Conservation (phyloP, 164 flowering plant species). For the Amborella trichopoda region DNA sequence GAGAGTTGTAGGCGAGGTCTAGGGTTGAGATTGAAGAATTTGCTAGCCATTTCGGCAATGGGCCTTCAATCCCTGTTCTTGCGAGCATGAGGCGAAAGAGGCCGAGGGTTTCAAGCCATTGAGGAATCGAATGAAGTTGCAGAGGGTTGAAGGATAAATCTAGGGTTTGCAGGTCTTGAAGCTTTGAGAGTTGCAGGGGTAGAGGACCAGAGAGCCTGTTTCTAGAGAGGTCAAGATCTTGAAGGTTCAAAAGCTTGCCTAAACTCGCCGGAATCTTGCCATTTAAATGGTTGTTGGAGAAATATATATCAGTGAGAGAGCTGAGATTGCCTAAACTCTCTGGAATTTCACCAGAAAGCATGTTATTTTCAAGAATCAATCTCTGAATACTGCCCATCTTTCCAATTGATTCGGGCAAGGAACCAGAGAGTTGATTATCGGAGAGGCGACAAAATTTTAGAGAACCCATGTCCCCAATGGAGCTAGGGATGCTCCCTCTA, state of each 20-base stretch:
- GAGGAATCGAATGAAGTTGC: constrained; percentile 24
- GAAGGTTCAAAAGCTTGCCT: constrained; percentile 33
- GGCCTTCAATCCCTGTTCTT: constrained; percentile 41
- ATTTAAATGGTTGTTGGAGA: constrained; percentile 36
- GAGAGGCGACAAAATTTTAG: constrained; percentile 29
- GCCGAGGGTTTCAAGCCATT: constrained; percentile 25
- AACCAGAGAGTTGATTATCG: constrained; percentile 41
- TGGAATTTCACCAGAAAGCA: constrained; percentile 40
- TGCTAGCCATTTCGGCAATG: constrained; percentile 43
- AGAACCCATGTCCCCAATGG: constrained; percentile 24
- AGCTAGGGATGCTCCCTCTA: constrained; percentile 37
- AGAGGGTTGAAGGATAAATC: constrained; percentile 66
- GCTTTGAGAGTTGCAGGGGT: constrained; percentile 27
- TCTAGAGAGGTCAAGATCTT: constrained; percentile 36
- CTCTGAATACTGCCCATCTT: constrained; percentile 25
- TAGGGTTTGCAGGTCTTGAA: constrained; percentile 24
- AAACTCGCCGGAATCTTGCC: constrained; percentile 52
- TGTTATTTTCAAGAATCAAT: constrained; percentile 45
- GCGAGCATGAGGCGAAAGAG: constrained; percentile 36
- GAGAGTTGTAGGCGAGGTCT: constrained; percentile 51
- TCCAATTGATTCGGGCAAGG: constrained; percentile 39
- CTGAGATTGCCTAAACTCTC: constrained; percentile 33
- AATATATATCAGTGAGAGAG: constrained; percentile 26
- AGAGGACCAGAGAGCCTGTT: constrained; percentile 41
- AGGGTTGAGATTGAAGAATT: constrained; percentile 24